Conservation (phyloP, 2,329 filamentous ascomycete species). For the Plectosphaerella sp. region DNA sequence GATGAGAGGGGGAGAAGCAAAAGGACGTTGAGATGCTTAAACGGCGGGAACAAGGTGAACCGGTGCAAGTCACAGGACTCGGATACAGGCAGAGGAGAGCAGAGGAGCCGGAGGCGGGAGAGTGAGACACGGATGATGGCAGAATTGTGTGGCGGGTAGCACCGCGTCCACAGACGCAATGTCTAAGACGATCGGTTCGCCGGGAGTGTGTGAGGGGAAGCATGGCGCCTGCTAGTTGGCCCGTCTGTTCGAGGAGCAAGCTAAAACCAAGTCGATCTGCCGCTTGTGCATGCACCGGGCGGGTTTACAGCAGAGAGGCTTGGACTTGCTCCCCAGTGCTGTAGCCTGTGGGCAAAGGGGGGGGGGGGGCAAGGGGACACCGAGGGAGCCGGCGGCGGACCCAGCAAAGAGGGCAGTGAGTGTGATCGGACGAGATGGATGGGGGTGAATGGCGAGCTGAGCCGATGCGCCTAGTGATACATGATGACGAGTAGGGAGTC, state of each 20-base stretch:
- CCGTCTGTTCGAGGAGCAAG: background rate
- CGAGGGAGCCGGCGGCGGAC: too few species aligned
- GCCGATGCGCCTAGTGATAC: conserved; percentile 6
- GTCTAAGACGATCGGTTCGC: background rate
- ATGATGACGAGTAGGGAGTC: background rate
- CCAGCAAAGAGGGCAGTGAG: too few species aligned
- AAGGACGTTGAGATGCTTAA: background rate
- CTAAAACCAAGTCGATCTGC: background rate
- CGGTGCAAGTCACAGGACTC: background rate
- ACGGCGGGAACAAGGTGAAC: conserved; percentile 1
- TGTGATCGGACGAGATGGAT: too few species aligned
- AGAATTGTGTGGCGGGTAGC: conserved; percentile 1
- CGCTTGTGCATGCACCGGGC: background rate
- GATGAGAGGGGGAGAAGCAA: background rate
- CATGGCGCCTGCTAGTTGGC: too few species aligned
- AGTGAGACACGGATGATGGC: background rate
- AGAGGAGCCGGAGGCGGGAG: background rate
- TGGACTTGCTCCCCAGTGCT: too few species aligned
- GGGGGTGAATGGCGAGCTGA: background rate
- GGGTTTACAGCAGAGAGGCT: too few species aligned
- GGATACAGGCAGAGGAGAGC: conserved; percentile 1
- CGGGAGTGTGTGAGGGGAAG: background rate
- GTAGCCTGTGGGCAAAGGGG: too few species aligned
- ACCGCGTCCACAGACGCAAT: background rate
- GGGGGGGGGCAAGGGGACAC: too few species aligned